Percentiles rank a stretch among this genome's conserved stretches.
phyloP scores from a whole-genome alignment of 768 basidiomycete species.

The Leccinum boreale region DNA sequence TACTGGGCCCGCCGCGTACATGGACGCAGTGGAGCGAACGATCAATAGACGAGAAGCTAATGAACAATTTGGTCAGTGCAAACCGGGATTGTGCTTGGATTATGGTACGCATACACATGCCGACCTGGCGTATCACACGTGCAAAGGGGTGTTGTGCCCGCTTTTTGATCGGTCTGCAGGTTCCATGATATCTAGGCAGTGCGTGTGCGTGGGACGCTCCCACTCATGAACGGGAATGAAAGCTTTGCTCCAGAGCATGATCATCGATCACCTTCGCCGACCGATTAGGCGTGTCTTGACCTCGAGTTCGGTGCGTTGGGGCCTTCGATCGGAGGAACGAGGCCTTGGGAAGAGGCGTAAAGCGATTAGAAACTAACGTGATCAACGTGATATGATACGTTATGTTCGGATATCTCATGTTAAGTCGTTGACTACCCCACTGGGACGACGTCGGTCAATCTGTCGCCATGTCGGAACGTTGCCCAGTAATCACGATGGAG shows the following conservation, averaged over 20 bases:
- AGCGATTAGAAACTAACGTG: background rate
- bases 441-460: background rate
- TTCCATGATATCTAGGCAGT: background rate
- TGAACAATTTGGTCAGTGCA: background rate
- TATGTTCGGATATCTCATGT: background rate
- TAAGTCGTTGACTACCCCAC: background rate
- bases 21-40: background rate
- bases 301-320: background rate
- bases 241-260: background rate
- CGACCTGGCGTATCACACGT: background rate
- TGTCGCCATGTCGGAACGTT: background rate
- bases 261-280: background rate
- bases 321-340: background rate
- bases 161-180: background rate
- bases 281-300: background rate
- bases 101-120: background rate
- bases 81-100: background rate
- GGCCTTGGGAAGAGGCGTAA: background rate
- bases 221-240: background rate
- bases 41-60: background rate
- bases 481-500: background rate
- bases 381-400: background rate
- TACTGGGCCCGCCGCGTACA: background rate
- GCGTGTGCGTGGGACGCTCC: background rate
- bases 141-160: background rate